Conservation (phyloP, 345 rosid genomes). For the Eucalyptus shirleyi region DNA sequence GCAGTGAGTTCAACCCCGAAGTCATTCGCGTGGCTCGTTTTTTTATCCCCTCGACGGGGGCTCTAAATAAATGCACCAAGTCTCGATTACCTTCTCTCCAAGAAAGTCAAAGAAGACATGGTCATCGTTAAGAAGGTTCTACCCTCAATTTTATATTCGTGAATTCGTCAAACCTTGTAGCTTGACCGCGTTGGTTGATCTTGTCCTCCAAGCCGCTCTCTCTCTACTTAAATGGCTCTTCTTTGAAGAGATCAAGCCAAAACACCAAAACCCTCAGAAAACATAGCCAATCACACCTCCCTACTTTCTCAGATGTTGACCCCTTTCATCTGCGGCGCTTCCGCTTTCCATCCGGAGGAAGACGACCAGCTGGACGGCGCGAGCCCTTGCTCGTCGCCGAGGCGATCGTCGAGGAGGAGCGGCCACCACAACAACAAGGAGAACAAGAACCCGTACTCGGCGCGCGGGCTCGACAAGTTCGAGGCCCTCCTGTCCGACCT, state of each 20-base stretch:
- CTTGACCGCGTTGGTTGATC: neutral
- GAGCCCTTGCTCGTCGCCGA: conserved; percentile 15
- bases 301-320: neutral
- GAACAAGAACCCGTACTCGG: conserved; percentile 60
- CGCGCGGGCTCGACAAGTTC: conserved; percentile 64
- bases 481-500: conserved; percentile 52
- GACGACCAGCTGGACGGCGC: neutral
- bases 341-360: neutral
- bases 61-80: neutral
- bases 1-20: neutral
- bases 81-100: neutral
- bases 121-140: neutral
- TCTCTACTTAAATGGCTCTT: neutral
- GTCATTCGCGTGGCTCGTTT: neutral
- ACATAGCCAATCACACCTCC: neutral
- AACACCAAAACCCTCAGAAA: neutral
- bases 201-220: neutral
- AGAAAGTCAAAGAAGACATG: neutral
- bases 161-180: neutral
- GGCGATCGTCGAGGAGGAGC: conserved; percentile 13
- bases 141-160: neutral
- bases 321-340: conserved; percentile 9
- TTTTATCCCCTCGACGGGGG: neutral
- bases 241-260: neutral
- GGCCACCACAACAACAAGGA: neutral